Base-by-base conservation (phyloP, 208 protist species). In the Sergeia podlipaevii region DNA sequence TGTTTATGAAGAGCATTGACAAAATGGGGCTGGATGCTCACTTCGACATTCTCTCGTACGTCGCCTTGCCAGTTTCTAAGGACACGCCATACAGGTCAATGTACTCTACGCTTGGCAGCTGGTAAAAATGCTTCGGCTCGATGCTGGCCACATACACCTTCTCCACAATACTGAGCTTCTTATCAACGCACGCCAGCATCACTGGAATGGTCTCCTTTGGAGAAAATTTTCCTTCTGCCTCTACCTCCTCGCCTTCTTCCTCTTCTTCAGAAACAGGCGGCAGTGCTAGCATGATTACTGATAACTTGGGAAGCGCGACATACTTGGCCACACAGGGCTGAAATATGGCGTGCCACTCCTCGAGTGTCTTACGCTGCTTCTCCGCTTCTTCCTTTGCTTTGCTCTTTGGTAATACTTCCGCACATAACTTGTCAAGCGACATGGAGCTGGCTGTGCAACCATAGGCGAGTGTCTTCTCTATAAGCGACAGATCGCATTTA, bases 121-220 rank as follows among this genome's bases (percentile, higher is more conserved):
- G 53, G 41, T 68, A 79, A 50, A 79, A 79, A 37, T 74, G 72
- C 51, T 79, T 79, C 2, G 72, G 72, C 39, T 79, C 72, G 13
- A 42, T 69, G 37, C 56, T 64, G 23, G 37, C 39, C 27, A 79
- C 72, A 34, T 75, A 79, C 1, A 74, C 43, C n/a, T 60, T 49
- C 29, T 55, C 21, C 2, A 67, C 1, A n/a, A 79, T 52, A 51
- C 61, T 71, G 27, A 74, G 41, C 24, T 45, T 38, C 18, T 54
- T 44, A 17, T 52, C 54, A 1, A 79, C 21, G 43, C 45, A 37
- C 18, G 49, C 39, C 4, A 79, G 33, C 24, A 75, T 45, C n/a
- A 70, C 72, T 18, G 65, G 65, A 2, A 58, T 21, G 15, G 58
- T 71, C 13, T 34, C 42, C 13, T 58, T 30, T 21, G 27, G n/a